phyloP scores from a whole-genome alignment of 148 eudicot species.

The Rhododendron henanense region DNA sequence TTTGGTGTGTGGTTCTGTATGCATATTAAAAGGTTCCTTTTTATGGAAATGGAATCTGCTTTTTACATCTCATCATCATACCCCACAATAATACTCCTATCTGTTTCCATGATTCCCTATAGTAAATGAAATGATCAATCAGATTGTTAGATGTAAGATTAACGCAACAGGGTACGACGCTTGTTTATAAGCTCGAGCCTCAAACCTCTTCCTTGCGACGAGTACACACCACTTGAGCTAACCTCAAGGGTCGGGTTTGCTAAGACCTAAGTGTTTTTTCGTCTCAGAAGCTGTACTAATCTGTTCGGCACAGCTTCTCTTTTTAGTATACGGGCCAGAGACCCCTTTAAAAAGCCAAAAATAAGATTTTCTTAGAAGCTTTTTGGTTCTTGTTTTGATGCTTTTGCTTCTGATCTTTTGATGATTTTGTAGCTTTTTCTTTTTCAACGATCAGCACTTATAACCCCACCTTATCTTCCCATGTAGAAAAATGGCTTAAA shows the following conservation, averaged over 20 bases:
- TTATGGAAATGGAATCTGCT: slow-evolving; percentile 71
- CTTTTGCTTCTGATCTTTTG: not conserved
- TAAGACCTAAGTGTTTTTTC: not conserved
- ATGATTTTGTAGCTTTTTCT: not conserved
- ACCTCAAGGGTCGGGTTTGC: not conserved
- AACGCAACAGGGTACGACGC: not conserved
- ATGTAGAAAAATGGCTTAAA: slow-evolving; percentile 21
- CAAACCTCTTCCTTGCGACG: not conserved
- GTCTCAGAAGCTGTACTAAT: not conserved
- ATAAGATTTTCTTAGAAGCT: not conserved
- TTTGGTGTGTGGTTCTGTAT: slow-evolving; percentile 49
- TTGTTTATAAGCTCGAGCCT: not conserved
- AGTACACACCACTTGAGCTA: not conserved
- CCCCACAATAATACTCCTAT: slow-evolving; percentile 1
- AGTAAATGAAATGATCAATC: slow-evolving; percentile 9
- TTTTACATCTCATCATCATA: slow-evolving; percentile 55
- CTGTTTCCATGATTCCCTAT: slow-evolving; percentile 12
- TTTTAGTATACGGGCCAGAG: not conserved
- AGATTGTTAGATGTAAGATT: slow-evolving; percentile 20
- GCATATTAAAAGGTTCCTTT: slow-evolving; percentile 50
- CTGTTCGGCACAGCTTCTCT: not conserved
- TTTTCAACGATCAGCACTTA: not conserved
- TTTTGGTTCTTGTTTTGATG: not conserved
- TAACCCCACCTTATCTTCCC: slow-evolving; percentile 33
- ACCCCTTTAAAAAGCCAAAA: not conserved